Evolutionary conservation across 2,329 filamentous ascomycete species (phyloP).

Genomic region (Plectosphaerella sp.): DNA sequence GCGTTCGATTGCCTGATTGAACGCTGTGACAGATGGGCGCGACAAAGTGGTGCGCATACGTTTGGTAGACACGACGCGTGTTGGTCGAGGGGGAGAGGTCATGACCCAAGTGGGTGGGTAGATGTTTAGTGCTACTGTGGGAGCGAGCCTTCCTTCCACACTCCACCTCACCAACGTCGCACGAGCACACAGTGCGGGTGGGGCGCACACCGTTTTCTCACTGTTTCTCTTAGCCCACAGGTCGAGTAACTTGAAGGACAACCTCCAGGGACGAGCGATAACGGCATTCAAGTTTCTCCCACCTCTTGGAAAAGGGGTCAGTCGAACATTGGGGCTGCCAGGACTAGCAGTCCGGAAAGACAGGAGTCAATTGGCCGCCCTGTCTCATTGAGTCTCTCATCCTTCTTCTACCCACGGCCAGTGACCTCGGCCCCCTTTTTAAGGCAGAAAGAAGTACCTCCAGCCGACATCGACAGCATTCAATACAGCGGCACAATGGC

Average conservation of each 20-base stretch:
- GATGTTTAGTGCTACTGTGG: not conserved
- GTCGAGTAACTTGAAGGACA: no score
- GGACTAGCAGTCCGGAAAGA: no score
- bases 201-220: no score
- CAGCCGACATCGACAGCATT: not conserved
- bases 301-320: no score
- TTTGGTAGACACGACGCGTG: not conserved
- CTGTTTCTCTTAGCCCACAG: no score
- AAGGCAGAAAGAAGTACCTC: not conserved
- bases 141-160: not conserved
- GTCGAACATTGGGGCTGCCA: no score
- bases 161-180: no score
- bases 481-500: slow-evolving; percentile 29
- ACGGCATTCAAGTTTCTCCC: no score
- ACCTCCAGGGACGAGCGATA: no score
- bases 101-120: not conserved
- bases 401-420: not conserved
- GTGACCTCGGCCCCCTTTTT: not conserved
- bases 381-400: not conserved
- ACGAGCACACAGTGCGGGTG: no score
- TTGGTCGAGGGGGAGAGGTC: not conserved
- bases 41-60: not conserved
- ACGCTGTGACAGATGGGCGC: not conserved
- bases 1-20: not conserved
- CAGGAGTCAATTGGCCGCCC: no score